Evolutionary conservation across 2,329 filamentous ascomycete genomes (phyloP), one percentile per base, ranked within the genome.

Genomic region (Colletotrichum eremochloae): DNA sequence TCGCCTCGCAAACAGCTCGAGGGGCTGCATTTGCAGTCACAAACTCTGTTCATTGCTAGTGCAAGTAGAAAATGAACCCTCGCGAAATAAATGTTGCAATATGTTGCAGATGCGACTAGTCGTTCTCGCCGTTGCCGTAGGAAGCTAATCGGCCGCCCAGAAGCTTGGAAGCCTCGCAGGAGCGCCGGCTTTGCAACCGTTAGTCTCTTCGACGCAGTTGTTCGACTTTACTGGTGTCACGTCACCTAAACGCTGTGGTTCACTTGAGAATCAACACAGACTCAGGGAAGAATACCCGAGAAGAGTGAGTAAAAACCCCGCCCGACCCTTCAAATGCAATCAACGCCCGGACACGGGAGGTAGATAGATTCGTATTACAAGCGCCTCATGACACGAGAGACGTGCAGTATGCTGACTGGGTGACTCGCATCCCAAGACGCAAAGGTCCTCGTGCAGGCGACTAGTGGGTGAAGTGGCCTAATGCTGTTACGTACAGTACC

Each of bases 221-320:
- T 33, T 57, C 46, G 57, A 53, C 56, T 58, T 44, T 33, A 44
- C 20, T 58, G 52, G 53, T 60, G 58, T 72, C 44, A 64, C 65
- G 58, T 63, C 44, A 68, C 64, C 36, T 24, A 24, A 24, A 24
- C 24, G 24, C 24, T 24, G 38, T 53, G 57, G 40, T 60, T 63
- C n/a, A 72, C 63, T 68, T 68, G 46, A 63, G 44, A 71, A 62
- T 52, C 44, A 33, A 55, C n/a, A 44, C 42, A 31, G 52, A 50
- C 36, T 33, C 29, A 44, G 52, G 57, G 64, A 31, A 31, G 42
- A 14, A 12, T n/a, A n/a, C 44, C 15, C 8, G 46, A 38, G 20
- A 56, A 24, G 29, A 62, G 50, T 29, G 53, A 61, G 60, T 55
- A 46, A 18, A 12, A 60, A 24, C 42, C 38, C 60, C 46, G 33